Conservation (phyloP, 768 basidiomycete species). For the Pleurotus pulmonarius region DNA sequence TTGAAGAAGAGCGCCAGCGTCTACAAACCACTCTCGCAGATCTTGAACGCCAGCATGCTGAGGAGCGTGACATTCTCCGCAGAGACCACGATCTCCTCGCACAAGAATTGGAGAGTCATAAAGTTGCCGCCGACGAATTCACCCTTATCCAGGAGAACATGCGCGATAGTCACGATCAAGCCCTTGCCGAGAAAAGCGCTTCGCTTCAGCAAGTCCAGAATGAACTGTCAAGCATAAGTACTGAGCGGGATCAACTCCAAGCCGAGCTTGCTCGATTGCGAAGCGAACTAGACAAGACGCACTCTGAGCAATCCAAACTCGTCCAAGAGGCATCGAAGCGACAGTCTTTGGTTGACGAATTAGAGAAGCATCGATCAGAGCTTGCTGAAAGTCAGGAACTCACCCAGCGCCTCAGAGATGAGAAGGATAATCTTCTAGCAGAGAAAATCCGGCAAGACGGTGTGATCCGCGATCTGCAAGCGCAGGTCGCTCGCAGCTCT, state of each 20-base stretch:
- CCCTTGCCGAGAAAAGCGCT: constrained; percentile 46
- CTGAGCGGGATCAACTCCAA: constrained; percentile 40
- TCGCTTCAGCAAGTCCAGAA: constrained; percentile 45
- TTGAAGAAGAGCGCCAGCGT: constrained; percentile 47
- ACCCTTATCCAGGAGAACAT: constrained; percentile 40
- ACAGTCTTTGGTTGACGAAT: constrained; percentile 67
- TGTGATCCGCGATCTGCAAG: constrained; percentile 75
- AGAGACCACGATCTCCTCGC: constrained; percentile 46
- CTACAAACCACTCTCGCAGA: constrained; percentile 44
- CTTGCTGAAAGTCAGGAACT: constrained; percentile 76
- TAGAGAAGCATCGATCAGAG: constrained; percentile 73
- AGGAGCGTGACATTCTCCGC: constrained; percentile 43
- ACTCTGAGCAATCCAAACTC: constrained; percentile 56
- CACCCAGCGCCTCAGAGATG: constrained; percentile 75
- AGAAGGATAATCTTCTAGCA: constrained; percentile 71
- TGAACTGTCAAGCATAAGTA: constrained; percentile 43
- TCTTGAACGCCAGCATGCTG: constrained; percentile 42
- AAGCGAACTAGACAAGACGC: constrained; percentile 56
- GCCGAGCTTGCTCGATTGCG: constrained; percentile 48
- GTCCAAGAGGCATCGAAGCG: constrained; percentile 72
- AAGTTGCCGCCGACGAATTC: constrained; percentile 48
- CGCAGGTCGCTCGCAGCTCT: constrained; percentile 60
- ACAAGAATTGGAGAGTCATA: constrained; percentile 60
- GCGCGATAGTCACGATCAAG: constrained; percentile 38
- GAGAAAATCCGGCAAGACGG: constrained; percentile 70